phyloP scores from a whole-genome alignment of 306 rosid genomes.

The Fagus crenata region DNA sequence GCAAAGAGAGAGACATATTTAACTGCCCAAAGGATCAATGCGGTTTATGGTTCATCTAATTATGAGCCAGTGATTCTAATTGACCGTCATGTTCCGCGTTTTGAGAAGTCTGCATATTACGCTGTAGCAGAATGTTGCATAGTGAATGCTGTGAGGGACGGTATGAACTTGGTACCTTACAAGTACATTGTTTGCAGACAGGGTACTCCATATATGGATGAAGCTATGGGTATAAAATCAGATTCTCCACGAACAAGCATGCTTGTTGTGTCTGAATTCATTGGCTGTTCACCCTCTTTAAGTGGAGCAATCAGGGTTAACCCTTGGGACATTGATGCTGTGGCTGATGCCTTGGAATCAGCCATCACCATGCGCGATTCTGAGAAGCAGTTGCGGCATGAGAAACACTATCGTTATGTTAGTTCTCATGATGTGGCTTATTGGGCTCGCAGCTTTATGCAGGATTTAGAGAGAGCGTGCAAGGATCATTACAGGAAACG shows the following conservation, averaged over 20 bases:
- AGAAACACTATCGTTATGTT: constrained; percentile 74
- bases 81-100: constrained; percentile 70
- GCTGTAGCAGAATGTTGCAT: constrained; percentile 82
- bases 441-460: constrained; percentile 83
- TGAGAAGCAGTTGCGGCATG: constrained; percentile 74
- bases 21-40: constrained; percentile 63
- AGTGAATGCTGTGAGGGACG: constrained; percentile 86
- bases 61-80: constrained; percentile 71
- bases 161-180: constrained; percentile 87
- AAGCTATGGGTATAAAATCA: constrained; percentile 47
- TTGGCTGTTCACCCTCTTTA: constrained; percentile 87
- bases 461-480: constrained; percentile 86
- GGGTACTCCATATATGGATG: constrained; percentile 54
- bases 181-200: constrained; percentile 79
- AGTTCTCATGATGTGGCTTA: constrained; percentile 84
- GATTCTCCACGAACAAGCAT: constrained; percentile 59
- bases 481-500: constrained; percentile 68
- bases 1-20: constrained; percentile 61
- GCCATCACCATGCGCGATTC: constrained; percentile 65
- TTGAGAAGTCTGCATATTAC: constrained; percentile 81
- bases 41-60: constrained; percentile 48
- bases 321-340: constrained; percentile 84
- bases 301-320: constrained; percentile 94
- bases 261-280: constrained; percentile 89
- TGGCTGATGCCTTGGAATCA: constrained; percentile 64